Evolutionary conservation across 1,284 basidiomycete genomes (phyloP).

Genomic region (Ustilago bromivora): DNA sequence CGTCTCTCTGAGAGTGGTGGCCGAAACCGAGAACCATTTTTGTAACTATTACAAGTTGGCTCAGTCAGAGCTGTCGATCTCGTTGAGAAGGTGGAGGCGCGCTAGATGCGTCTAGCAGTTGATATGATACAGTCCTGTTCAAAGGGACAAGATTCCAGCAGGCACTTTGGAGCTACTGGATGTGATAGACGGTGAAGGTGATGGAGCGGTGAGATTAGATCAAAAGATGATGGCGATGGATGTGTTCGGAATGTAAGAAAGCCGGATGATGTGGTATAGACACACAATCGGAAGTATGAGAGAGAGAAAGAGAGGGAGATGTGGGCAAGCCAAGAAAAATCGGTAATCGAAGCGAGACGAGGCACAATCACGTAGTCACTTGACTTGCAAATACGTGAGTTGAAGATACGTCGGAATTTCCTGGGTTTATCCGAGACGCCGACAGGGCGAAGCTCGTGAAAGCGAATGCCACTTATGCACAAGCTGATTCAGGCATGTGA

Average conservation of each 20-base stretch:
- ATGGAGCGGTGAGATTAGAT: not conserved
- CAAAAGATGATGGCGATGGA: slow-evolving; percentile 2
- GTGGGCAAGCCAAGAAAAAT: slow-evolving; percentile 15
- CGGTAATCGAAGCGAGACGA: slow-evolving; percentile 3
- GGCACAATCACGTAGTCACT: slow-evolving; percentile 6
- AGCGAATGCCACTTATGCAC: too few relatives aligned
- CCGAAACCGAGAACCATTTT: slow-evolving; percentile 53
- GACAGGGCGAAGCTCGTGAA: too few relatives aligned
- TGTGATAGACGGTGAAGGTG: not conserved
- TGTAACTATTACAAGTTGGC: not conserved
- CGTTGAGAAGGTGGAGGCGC: slow-evolving; percentile 8
- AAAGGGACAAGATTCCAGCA: not conserved
- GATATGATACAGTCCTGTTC: not conserved
- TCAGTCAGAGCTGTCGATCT: not conserved
- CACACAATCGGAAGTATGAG: not conserved
- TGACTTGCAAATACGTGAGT: not conserved
- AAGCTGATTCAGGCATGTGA: too few relatives aligned
- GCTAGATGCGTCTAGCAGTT: slow-evolving; percentile 5
- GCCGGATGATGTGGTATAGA: slow-evolving; percentile 1
- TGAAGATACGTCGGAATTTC: too few relatives aligned
- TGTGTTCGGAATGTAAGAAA: slow-evolving; percentile 2
- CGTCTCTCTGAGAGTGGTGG: slow-evolving; percentile 49
- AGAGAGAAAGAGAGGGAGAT: not conserved
- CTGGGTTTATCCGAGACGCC: too few relatives aligned
- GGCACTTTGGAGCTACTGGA: not conserved